Conservation (phyloP, 805 yeast species). For the Candida sanyiensis region DNA sequence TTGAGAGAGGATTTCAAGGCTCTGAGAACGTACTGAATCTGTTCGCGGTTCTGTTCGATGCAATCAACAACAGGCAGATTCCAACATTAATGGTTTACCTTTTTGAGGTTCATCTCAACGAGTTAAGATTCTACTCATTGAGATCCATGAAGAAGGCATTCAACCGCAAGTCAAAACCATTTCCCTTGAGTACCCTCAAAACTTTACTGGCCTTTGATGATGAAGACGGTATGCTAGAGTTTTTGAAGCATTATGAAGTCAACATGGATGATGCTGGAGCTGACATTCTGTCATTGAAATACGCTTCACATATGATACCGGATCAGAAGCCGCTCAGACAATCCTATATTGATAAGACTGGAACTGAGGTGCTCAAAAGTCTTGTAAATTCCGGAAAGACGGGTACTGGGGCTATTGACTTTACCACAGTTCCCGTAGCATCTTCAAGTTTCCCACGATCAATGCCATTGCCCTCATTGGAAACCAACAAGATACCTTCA, state of each 20-base stretch:
- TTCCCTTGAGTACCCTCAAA: constrained; percentile 42
- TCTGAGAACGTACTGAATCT: constrained; percentile 56
- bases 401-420: constrained; percentile 6
- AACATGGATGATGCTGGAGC: constrained; percentile 31
- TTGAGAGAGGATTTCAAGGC: constrained; percentile 47
- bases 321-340: constrained; percentile 42
- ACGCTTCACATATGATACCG: constrained; percentile 30
- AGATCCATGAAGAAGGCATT: constrained; percentile 58
- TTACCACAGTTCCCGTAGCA: neutral
- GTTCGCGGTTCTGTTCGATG: constrained; percentile 57
- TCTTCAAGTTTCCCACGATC: too few relatives aligned
- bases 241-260: constrained; percentile 61
- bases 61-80: constrained; percentile 41
- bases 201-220: constrained; percentile 62
- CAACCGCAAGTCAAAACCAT: constrained; percentile 68
- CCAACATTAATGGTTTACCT: constrained; percentile 72
- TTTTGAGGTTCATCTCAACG: constrained; percentile 74
- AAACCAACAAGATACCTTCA: too few relatives aligned
- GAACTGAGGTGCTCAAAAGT: constrained; percentile 28
- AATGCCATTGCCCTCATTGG: too few relatives aligned
- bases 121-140: constrained; percentile 68
- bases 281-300: constrained; percentile 39
- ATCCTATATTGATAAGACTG: constrained; percentile 38
- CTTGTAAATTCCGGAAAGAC: constrained; percentile 28
- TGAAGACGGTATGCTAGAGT: constrained; percentile 44